Evolutionary conservation across 805 yeast genomes (phyloP), one percentile per base, ranked within the genome.

Genomic region (Ascoidea rubescens): DNA sequence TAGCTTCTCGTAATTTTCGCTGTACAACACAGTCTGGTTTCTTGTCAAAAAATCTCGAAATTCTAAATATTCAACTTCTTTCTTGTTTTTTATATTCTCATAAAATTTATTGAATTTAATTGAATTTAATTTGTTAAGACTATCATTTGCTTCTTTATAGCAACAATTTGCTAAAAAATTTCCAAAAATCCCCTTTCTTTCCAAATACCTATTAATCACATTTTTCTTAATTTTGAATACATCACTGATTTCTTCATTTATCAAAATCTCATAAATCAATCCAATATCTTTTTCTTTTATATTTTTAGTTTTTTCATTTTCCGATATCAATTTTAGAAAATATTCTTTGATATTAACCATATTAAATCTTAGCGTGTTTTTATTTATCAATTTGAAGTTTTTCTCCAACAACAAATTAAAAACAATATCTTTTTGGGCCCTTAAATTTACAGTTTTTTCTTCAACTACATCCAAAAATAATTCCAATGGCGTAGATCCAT

Each of bases 401-500:
- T 62, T 59, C 37, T 71, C 73, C 5, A 72, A 64, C 32, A 82
- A 58, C 5, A 74, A 63, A 56, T 75, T 80, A 50, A 76, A 75
- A 1, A 80, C 75, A 46, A 82, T 64, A 50, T 82, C 87, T 51
- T 77, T 77, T 60, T 80, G 78, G 28, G 80, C 78, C 54, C 73
- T 75, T 48, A 85, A 61, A 1, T 71, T 60, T 51, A 80, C 75
- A 42, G 74, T 72, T 58, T 78, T 80, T 52, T 78, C 82, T 57
- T 84, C 89, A 3, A 84, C 72, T 0, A 75, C 59, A 62, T 89
- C 96, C 77, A 87, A 76, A 62, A 84, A 88, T 46, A 86, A 65
- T 56, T 88, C 95, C 46, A 82, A 60, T 0, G 96, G 84, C 1
- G 80, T 74, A 0, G 96, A 87, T 0, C 96, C 96, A 48, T 76